A percentile compares a stretch with the other conserved stretches of the same genome.
Conservation (phyloP, 176 grass and related monocot genomes). For the Lolium multiflorum region DNA sequence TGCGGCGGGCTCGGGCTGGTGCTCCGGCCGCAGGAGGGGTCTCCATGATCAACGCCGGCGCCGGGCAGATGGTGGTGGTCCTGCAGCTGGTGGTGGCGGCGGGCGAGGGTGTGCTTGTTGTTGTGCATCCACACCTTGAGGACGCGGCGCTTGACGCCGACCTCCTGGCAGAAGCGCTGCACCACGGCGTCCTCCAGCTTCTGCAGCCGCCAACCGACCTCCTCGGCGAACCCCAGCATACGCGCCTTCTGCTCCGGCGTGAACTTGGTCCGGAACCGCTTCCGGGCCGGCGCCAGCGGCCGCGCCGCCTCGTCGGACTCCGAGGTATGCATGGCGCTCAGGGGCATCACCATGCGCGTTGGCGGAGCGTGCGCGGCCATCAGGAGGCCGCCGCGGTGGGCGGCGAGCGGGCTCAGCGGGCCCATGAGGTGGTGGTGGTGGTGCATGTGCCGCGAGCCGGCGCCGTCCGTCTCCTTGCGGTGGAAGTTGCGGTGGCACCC, state of each 20-base stretch:
- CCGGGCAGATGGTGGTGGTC: constrained; percentile 4
- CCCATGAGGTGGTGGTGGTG: constrained; percentile 31
- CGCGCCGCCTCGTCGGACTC: constrained; percentile 72
- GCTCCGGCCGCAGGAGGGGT: not conserved
- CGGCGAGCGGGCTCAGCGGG: constrained; percentile 30
- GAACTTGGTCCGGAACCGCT: constrained; percentile 87
- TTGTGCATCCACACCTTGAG: constrained; percentile 99
- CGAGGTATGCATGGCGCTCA: constrained; percentile 82
- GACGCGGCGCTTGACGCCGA: constrained; percentile 82
- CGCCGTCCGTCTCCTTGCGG: constrained; percentile 61
- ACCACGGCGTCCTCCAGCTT: constrained; percentile 76
- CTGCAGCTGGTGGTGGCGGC: constrained; percentile 27
- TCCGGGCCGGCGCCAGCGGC: constrained; percentile 30
- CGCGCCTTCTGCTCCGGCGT: constrained; percentile 80
- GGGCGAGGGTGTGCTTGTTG: constrained; percentile 89
- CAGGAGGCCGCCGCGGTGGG: constrained; percentile 47
- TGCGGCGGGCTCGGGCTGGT: constrained; percentile 26
- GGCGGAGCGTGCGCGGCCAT: constrained; percentile 36
- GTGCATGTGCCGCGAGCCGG: not conserved
- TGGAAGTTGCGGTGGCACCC: constrained; percentile 93
- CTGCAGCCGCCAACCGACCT: constrained; percentile 80
- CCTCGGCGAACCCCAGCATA: constrained; percentile 83
- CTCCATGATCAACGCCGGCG: not conserved
- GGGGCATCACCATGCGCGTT: constrained; percentile 81
- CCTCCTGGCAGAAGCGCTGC: constrained; percentile 89